A percentile compares a stretch with the other conserved stretches of the same genome.
Evolutionary conservation across 2,329 filamentous ascomycete genomes (phyloP).

Genomic region (Cytospora piceae): DNA sequence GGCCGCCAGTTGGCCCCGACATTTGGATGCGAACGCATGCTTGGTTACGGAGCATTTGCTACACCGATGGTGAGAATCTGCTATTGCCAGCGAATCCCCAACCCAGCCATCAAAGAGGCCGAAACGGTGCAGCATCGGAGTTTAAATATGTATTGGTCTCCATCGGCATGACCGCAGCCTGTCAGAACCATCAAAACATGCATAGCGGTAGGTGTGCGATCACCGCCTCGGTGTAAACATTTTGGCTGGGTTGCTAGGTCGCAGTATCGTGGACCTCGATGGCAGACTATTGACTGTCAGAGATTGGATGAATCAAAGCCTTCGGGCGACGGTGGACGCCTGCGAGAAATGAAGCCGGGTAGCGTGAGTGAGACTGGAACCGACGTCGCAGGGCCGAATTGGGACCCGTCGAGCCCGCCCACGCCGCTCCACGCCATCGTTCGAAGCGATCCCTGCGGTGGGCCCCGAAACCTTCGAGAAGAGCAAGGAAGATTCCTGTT

Average conservation of each 20-base stretch:
- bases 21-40: background rate
- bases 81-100: background rate
- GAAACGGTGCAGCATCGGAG: background rate
- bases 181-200: constrained; percentile 16
- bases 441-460: constrained; percentile 26
- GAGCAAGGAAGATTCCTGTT: constrained; percentile 23
- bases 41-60: background rate
- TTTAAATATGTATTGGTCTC: constrained; percentile 1
- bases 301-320: constrained; percentile 30
- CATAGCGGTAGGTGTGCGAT: constrained; percentile 16
- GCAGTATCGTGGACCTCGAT: constrained; percentile 25
- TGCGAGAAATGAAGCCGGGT: constrained; percentile 27
- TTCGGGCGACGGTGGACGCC: constrained; percentile 24
- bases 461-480: constrained; percentile 33
- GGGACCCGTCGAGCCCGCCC: constrained; percentile 24
- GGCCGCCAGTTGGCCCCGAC: constrained; percentile 19
- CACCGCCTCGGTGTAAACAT: constrained; percentile 23
- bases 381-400: constrained; percentile 28
- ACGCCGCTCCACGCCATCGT: constrained; percentile 19
- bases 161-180: constrained; percentile 27
- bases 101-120: background rate
- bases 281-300: constrained; percentile 23
- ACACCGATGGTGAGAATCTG: background rate
- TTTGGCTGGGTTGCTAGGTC: constrained; percentile 20
- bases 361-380: constrained; percentile 26